Base-by-base conservation (phyloP, 441 rosid genomes). In the Francoa sonchifolia region DNA sequence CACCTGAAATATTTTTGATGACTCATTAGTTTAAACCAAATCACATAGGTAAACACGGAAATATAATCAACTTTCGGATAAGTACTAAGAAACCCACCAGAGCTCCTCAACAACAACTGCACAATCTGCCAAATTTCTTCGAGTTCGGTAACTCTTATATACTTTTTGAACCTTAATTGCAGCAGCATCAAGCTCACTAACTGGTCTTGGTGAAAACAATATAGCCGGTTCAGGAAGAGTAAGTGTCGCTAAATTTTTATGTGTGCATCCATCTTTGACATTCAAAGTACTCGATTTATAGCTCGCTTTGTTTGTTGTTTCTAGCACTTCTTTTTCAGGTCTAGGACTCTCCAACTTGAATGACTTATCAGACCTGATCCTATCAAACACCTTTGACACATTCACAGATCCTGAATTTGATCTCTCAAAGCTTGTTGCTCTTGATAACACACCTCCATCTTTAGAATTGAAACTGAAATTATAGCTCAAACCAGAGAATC, bases 121-220 rank as follows among this genome's bases (percentile, higher is more conserved):
- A 34, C 88, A 75, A 33, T 79, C 88, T 13, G 88, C 88, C 0
- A 79, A 73, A 42, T 70, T 75, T 43, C 88, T 55, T 46, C 88
- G 59, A 13, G 81, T 79, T 52, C 88, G 46, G 39, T 79, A 79
- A 34, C 83, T 75, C 62, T 74, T 79, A 46, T 75, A 79, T 18
- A 73, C 78, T 33, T 79, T 79, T 50, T 79, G 88, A 50, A 79
- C 45, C 62, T 61, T 79, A 41, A 71, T 69, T 1, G 88, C 88
- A 8, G 88, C 88, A 0, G 87, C 94, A 31, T 81, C 79, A 17
- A 75, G 82, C 58, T 81, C 95, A 34, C 71, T 60, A 3, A 55
- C 67, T 0, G 95, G 88, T 44, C 72, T 73, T 0, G 93, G 95
- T 8, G 95, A 74, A 35, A 70, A 76, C 39, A 58, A 47, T 14